A percentile compares a stretch with the other conserved stretches of the same genome.
These are phyloP conservation scores for Glycyrrhiza uralensis DNA, from an alignment of 306 rosid species.

Conservation along the genomic window DNA sequence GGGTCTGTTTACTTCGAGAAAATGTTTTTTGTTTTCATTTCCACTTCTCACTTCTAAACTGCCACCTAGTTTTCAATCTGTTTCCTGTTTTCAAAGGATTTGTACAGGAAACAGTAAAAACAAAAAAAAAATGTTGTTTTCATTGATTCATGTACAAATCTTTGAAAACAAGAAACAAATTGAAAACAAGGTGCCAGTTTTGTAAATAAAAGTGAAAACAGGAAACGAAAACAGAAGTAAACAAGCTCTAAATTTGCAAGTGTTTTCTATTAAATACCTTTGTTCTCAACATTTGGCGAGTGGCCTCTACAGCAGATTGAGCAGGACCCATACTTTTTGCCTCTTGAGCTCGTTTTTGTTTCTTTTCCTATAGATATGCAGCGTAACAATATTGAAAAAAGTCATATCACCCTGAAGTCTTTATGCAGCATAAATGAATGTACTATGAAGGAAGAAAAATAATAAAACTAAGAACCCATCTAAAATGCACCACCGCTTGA, in stretches of 20 bases:
- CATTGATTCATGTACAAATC: too few relatives aligned
- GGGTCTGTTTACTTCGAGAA: too few relatives aligned
- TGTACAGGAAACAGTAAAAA: too few relatives aligned
- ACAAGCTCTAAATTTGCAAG: neutral
- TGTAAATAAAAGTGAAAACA: too few relatives aligned
- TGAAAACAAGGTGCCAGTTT: too few relatives aligned
- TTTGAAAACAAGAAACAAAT: too few relatives aligned
- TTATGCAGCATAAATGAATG: neutral
- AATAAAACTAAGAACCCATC: neutral
- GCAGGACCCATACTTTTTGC: conserved; percentile 53
- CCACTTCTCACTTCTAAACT: too few relatives aligned
- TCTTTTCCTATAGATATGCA: conserved; percentile 43
- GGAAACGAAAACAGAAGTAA: too few relatives aligned
- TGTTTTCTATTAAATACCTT: conserved; percentile 40
- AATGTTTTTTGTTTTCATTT: too few relatives aligned
- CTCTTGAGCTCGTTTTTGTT: conserved; percentile 45
- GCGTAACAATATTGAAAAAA: neutral
- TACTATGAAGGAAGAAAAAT: neutral
- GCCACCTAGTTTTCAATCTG: too few relatives aligned
- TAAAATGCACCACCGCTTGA: neutral
- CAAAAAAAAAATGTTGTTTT: too few relatives aligned
- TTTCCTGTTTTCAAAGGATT: too few relatives aligned
- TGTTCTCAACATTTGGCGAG: conserved; percentile 54
- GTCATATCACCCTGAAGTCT: neutral
- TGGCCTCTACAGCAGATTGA: conserved; percentile 70